phyloP scores from a whole-genome alignment of 805 yeast species.

The Yamadazyma phyllophila region DNA sequence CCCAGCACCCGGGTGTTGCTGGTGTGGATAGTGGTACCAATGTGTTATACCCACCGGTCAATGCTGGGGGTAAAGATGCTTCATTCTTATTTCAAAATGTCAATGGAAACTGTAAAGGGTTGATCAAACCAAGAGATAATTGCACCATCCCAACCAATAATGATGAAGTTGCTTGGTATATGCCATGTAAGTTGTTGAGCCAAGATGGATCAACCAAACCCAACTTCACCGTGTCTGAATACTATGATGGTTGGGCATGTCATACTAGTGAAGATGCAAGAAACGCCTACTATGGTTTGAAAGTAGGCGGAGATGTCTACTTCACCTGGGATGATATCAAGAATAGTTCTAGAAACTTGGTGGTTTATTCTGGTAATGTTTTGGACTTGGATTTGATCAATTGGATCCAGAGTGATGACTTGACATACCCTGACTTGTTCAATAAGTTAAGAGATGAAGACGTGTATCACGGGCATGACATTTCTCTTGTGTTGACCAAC shows the following conservation, averaged over 20 bases:
- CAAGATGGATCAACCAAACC: slow-evolving; percentile 73
- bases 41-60: slow-evolving; percentile 76
- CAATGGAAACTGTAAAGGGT: slow-evolving; percentile 81
- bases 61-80: slow-evolving; percentile 87
- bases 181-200: slow-evolving; percentile 77
- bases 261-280: slow-evolving; percentile 77
- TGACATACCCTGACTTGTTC: slow-evolving; percentile 72
- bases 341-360: slow-evolving; percentile 67
- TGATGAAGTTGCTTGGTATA: slow-evolving; percentile 85
- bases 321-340: slow-evolving; percentile 87
- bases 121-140: slow-evolving; percentile 67
- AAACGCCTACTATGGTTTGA: slow-evolving; percentile 57
- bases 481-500: slow-evolving; percentile 68
- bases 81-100: slow-evolving; percentile 86
- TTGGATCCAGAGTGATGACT: slow-evolving; percentile 70
- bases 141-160: slow-evolving; percentile 65
- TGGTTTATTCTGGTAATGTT: slow-evolving; percentile 87
- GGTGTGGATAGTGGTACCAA: slow-evolving; percentile 73
- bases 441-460: slow-evolving; percentile 56
- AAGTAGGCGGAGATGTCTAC: slow-evolving; percentile 69
- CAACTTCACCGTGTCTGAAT: slow-evolving; percentile 53
- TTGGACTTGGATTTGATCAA: slow-evolving; percentile 73
- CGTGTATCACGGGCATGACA: slow-evolving; percentile 70
- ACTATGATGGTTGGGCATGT: slow-evolving; percentile 87
- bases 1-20: slow-evolving; percentile 78